Evolutionary conservation across 257 asterid genomes (phyloP), one percentile per base, ranked within the genome.

Genomic region (Datura wrightii): DNA sequence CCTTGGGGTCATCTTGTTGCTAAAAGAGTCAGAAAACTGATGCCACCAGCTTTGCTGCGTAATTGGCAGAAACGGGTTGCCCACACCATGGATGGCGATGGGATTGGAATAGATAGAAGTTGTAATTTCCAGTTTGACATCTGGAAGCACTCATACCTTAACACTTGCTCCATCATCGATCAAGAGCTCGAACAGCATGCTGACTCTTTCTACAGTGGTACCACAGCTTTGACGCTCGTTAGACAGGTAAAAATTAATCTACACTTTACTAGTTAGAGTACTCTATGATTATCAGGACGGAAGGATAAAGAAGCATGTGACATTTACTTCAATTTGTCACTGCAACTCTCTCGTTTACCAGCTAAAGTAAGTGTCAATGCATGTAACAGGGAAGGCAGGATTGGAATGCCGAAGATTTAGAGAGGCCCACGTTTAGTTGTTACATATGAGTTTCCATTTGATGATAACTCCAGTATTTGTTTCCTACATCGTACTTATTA

Each of bases 1-100:
- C 93, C 92, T 4, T 93, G 98, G 98, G 98, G 97, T 10, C 97
- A 94, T 86, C 70, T 91, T 74, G 90, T 91, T 86, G 84, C 97
- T 15, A 94, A 91, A 85, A 83, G 82, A 44, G 94, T 92, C 6
- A 88, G 94, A 60, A 81, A 93, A 79, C 44, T 89, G 89, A 85
- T 93, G 93, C 98, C 97, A 6, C 53, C 91, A 0, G 85, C 87
- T 74, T 86, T 94, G 88, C 93, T 93, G 2, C 79, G 88, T 84
- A 87, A 89, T 79, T 94, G 97, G 98, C 94, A 94, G 87, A 90
- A 92, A 80, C 85, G 88, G 6, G 86, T 91, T 86, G 89, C 88
- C 53, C 84, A 92, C n/a, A 79, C 86, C 42, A 83, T 58, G n/a
- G 89, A 87, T 55, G 55, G 37, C 76, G 76, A 84, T 80, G n/a